Conservation (phyloP, 1,284 basidiomycete genomes). For the Rhodotorula sp. region DNA sequence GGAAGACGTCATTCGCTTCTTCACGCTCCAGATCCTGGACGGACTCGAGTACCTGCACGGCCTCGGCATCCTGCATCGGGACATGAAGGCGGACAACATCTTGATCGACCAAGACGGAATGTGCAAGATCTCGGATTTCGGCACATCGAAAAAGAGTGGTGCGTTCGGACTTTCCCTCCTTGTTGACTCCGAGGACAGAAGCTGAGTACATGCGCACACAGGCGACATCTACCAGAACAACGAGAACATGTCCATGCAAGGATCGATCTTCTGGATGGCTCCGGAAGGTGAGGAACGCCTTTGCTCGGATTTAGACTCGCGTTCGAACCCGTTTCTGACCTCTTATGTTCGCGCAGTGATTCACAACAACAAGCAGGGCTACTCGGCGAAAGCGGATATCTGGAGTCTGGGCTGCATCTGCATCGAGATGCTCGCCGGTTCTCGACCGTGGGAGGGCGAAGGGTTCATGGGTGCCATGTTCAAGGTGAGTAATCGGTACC, state of each 20-base stretch:
- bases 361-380: constrained; percentile 70
- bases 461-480: constrained; percentile 91
- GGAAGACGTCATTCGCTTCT: constrained; percentile 87
- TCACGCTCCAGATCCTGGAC: constrained; percentile 85
- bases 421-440: constrained; percentile 96
- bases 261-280: constrained; percentile 99
- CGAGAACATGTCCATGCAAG: constrained; percentile 78
- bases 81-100: constrained; percentile 98
- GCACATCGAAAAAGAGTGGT: constrained; percentile 80
- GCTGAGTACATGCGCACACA: constrained; percentile 40
- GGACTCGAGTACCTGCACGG: constrained; percentile 93
- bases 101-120: constrained; percentile 88
- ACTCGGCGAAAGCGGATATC: constrained; percentile 96
- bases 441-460: constrained; percentile 86
- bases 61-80: constrained; percentile 90
- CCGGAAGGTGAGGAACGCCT: constrained; percentile 61
- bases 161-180: neutral
- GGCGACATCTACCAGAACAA: constrained; percentile 79
- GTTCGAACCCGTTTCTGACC: neutral
- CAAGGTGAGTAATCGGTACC: constrained; percentile 59
- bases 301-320: too few species aligned
- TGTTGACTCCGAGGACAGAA: neutral
- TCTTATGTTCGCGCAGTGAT: constrained; percentile 58
- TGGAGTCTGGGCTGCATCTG: constrained; percentile 98
- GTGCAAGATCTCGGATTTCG: constrained; percentile 99